A percentile compares a stretch with the other conserved stretches of the same genome.
phyloP scores from a whole-genome alignment of 208 protist species.

The Leishmania tarentolae region DNA sequence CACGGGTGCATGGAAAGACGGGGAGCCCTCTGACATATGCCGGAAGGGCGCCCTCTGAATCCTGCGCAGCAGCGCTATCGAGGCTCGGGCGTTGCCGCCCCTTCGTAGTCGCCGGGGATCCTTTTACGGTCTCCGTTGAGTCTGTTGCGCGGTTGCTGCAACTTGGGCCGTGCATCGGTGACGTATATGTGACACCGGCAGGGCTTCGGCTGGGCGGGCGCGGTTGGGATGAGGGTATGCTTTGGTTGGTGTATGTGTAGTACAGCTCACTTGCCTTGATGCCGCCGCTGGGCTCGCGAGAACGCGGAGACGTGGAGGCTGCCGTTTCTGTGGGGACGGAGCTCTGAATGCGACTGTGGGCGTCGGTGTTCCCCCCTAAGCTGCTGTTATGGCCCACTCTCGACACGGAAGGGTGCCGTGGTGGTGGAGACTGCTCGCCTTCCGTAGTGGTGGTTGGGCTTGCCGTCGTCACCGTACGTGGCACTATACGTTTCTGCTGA shows the following conservation, averaged over 20 bases:
- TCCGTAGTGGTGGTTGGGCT: background rate
- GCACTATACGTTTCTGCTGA: background rate
- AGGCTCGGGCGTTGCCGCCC: background rate
- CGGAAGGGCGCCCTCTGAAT: background rate
- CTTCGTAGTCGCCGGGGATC: background rate
- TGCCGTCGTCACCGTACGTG: background rate
- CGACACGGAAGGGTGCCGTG: background rate
- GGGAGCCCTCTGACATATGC: too few species aligned
- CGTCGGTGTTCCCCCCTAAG: background rate
- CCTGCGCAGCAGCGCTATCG: background rate
- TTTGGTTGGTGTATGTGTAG: constrained; percentile 32
- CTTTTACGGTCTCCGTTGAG: background rate
- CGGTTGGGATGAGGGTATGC: background rate
- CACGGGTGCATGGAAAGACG: background rate
- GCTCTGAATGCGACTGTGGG: background rate
- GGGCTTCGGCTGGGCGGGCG: background rate
- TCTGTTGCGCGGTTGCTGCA: background rate
- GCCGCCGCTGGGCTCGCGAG: background rate
- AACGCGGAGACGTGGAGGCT: background rate
- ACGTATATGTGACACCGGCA: background rate
- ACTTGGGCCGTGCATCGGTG: background rate
- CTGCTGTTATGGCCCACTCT: background rate
- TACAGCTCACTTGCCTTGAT: constrained; percentile 23
- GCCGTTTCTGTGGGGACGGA: background rate
- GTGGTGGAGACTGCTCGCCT: constrained; percentile 10